These are phyloP conservation scores for Nephelium lappaceum DNA, from an alignment of 345 rosid species.

Conservation along the genomic window DNA sequence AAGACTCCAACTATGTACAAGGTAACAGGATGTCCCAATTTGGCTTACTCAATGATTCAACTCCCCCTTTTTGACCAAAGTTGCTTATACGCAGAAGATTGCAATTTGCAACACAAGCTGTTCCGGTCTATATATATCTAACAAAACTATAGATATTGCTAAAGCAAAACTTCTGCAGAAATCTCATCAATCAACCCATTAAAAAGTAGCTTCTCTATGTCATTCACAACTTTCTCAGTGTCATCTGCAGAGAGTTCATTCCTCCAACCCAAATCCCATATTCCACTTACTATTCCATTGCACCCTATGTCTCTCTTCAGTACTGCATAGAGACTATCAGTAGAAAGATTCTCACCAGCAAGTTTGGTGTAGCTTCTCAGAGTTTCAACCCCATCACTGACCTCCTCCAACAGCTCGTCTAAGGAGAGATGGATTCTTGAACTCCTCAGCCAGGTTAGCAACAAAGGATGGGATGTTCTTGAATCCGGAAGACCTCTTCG, in stretches of 20 bases:
- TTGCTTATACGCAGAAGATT: constrained; percentile 23
- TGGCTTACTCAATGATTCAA: not conserved
- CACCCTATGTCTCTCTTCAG: constrained; percentile 59
- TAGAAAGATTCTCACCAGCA: constrained; percentile 25
- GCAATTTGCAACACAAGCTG: not conserved
- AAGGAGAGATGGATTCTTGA: constrained; percentile 37
- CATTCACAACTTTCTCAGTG: constrained; percentile 52
- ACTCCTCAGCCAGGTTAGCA: constrained; percentile 19
- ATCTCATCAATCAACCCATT: constrained; percentile 61
- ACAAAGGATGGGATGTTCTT: constrained; percentile 27
- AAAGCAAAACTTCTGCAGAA: constrained; percentile 22
- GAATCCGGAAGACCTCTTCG: constrained; percentile 52
- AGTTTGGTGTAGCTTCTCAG: constrained; percentile 45
- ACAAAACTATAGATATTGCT: not conserved
- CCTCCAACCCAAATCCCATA: constrained; percentile 88
- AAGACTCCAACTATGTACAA: not conserved
- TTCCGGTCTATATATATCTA: not conserved
- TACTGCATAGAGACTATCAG: constrained; percentile 40
- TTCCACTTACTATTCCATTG: constrained; percentile 52
- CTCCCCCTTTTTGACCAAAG: constrained; percentile 1
- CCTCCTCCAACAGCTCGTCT: constrained; percentile 61
- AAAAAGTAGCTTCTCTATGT: constrained; percentile 59
- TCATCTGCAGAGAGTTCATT: constrained; percentile 53
- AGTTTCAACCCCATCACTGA: constrained; percentile 48
- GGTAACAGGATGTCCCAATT: not conserved